Conservation (phyloP, 306 rosid genomes). For the Styphnolobium japonicum region DNA sequence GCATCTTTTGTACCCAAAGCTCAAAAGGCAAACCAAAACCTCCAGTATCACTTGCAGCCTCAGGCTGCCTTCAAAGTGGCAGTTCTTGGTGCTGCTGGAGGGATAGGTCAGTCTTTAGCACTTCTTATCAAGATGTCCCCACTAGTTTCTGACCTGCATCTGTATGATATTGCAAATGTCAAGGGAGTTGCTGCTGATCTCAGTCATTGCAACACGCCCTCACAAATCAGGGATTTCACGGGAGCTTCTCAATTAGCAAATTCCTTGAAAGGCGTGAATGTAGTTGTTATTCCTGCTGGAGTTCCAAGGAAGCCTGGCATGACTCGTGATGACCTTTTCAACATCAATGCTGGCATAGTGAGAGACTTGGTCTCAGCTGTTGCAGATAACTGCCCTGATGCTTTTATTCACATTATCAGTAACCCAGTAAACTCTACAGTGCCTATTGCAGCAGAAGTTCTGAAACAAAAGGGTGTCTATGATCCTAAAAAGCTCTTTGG, state of each 20-base stretch:
- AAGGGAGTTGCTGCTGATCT: constrained; percentile 98
- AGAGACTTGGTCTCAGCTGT: constrained; percentile 80
- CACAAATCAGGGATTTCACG: constrained; percentile 76
- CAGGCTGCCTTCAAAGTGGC: constrained; percentile 89
- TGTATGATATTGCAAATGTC: constrained; percentile 89
- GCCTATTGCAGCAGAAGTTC: constrained; percentile 89
- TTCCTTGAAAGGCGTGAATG: constrained; percentile 72
- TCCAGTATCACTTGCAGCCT: constrained; percentile 49
- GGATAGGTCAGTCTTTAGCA: constrained; percentile 86
- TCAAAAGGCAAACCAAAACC: constrained; percentile 40
- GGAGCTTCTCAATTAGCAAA: constrained; percentile 70
- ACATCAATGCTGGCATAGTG: constrained; percentile 92
- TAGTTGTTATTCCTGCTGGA: constrained; percentile 96
- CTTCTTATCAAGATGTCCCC: constrained; percentile 98
- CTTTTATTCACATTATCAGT: constrained; percentile 85
- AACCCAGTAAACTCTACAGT: constrained; percentile 95
- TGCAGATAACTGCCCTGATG: constrained; percentile 91
- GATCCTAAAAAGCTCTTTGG: constrained; percentile 96
- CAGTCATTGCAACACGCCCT: constrained; percentile 97
- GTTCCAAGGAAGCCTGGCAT: constrained; percentile 98
- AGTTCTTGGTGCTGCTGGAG: constrained; percentile 95
- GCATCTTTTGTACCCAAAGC: constrained; percentile 56
- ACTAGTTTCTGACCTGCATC: constrained; percentile 71
- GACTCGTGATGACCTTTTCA: constrained; percentile 99
- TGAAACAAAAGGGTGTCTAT: constrained; percentile 87